phyloP scores from a whole-genome alignment of 2,329 filamentous ascomycete genomes.

The Epichloe glyceriae region DNA sequence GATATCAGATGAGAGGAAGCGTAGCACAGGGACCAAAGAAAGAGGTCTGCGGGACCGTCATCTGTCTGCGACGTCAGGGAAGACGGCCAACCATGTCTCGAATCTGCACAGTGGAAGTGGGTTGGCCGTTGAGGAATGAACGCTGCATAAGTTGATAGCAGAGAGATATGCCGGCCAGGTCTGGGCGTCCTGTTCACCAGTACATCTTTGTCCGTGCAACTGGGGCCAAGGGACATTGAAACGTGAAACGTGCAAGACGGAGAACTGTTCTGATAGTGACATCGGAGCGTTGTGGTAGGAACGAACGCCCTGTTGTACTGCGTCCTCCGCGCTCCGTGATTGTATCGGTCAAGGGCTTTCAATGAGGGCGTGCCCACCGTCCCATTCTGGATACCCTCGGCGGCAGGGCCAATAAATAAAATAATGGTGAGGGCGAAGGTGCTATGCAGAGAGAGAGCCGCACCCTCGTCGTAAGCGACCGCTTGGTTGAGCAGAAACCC shows the following conservation, averaged over 20 bases:
- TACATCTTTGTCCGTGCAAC: not conserved
- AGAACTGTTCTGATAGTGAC: not conserved
- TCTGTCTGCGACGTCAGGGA: no score
- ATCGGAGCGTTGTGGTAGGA: constrained; percentile 3
- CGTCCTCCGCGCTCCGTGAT: not conserved
- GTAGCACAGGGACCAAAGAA: not conserved
- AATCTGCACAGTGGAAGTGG: no score
- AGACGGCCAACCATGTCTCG: no score
- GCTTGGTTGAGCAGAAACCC: not conserved
- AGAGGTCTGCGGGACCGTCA: no score
- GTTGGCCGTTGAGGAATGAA: no score
- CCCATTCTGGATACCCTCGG: not conserved
- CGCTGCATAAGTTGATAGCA: no score
- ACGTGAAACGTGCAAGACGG: not conserved
- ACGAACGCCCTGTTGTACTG: not conserved
- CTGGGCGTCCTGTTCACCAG: not conserved
- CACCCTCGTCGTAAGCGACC: not conserved
- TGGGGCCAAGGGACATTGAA: not conserved
- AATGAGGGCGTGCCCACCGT: no score
- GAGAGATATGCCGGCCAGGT: no score
- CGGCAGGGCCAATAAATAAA: not conserved
- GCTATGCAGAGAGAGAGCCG: not conserved
- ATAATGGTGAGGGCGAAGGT: not conserved
- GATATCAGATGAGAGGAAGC: no score
- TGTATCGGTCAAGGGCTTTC: no score